Conservation (phyloP, 768 basidiomycete species). For the Neoboletus magnificus region DNA sequence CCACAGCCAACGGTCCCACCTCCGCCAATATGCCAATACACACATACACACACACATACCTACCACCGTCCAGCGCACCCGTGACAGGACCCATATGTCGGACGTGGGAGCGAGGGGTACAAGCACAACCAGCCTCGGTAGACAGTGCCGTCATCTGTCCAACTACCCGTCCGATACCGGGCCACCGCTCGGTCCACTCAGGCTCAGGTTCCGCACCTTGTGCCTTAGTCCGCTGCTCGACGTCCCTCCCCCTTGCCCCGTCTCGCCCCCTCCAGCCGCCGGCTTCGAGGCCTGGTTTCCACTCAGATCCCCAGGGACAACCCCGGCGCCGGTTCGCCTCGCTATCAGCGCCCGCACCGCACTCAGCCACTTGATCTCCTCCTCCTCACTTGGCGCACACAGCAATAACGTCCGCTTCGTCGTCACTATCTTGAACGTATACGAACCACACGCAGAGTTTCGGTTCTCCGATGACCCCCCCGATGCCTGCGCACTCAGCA, state of each 20-base stretch:
- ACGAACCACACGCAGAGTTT: conserved; percentile 44
- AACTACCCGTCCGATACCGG: conserved; percentile 23
- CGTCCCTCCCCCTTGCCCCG: conserved; percentile 22
- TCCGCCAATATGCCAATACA: background rate
- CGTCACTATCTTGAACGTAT: conserved; percentile 95
- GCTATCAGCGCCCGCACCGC: conserved; percentile 90
- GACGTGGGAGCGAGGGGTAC: conserved; percentile 24
- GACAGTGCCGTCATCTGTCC: conserved; percentile 21
- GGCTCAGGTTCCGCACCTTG: conserved; percentile 48
- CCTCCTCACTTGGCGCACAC: conserved; percentile 94
- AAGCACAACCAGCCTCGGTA: conserved; percentile 1
- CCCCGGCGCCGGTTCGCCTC: conserved; percentile 53
- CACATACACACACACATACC: background rate
- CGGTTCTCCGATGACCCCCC: conserved; percentile 36
- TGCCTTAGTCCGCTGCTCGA: conserved; percentile 40
- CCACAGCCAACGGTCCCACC: background rate
- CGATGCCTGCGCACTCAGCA: conserved; percentile 33
- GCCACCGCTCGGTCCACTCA: conserved; percentile 33
- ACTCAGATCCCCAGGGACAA: conserved; percentile 46
- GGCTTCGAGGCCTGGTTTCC: conserved; percentile 14
- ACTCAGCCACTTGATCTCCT: conserved; percentile 97
- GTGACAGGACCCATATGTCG: conserved; percentile 5
- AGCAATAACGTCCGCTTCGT: conserved; percentile 86
- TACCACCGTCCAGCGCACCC: background rate
- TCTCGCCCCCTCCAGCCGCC: conserved; percentile 9